Evolutionary conservation across 805 yeast species (phyloP), one percentile per base, ranked within the genome.

Genomic region (Sugiyamaella smithiae): DNA sequence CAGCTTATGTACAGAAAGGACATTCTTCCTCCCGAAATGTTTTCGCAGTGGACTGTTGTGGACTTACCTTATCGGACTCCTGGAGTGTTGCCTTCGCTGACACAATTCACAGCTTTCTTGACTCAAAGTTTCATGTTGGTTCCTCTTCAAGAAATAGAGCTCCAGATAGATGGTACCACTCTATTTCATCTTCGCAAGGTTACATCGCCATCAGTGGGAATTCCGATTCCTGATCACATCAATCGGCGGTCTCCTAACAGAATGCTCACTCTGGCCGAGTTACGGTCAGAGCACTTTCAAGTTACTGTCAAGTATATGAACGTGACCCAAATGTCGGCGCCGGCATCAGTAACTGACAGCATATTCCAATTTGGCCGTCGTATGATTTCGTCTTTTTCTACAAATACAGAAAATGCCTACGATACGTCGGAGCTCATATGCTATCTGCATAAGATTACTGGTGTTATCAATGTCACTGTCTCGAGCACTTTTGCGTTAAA

Each of bases 41-140:
- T 23, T 9, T 48, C 54, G 6, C 32, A 38, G 9, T 68, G 72
- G 57, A 70, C 74, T 1, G 56, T 67, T 3, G 57, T 69, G 8
- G 73, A 70, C 49, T 45, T 69, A 23, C 71, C 72, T 0, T 70
- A 67, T 46, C 48, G 65, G 9, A 29, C 53, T 1, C 51, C 57
- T 1, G 62, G 59, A 4, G 45, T 46, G 5, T 23, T 69, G 20
- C 72, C 72, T 0, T 65, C 64, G 28, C 54, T 69, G 28, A 50
- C 58, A 7, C 56, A 58, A 7, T 70, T 69, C 42, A 57, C 68
- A 1, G 67, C 68, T 2, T 69, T 69, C 46, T 51, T 70, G 24
- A 63, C 70, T 5, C 72, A 69, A 48, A 67, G 71, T 43, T 58
- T 69, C 45, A 55, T 63, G 51, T 59, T 69, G 11, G 66, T 69